Evolutionary conservation across 306 rosid species (phyloP).

Genomic region (Astragalus glycyphyllos): DNA sequence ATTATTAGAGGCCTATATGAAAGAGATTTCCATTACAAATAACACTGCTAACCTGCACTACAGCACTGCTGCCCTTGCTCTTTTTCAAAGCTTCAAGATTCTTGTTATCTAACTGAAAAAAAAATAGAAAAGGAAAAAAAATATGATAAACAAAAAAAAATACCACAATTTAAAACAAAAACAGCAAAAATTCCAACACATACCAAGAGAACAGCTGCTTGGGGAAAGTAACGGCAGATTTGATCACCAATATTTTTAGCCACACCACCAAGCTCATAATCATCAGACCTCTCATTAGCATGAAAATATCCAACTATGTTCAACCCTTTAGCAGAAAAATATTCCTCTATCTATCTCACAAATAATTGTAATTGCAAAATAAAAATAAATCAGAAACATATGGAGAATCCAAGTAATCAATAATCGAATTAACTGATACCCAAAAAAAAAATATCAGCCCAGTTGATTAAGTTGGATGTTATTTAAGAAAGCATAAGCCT

Average conservation of each 20-base stretch:
- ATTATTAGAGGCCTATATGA: not conserved
- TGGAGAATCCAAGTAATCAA: not conserved
- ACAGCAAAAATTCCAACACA: constrained; percentile 25
- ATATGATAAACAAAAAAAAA: not conserved
- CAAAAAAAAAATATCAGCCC: constrained; percentile 9
- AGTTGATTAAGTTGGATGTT: constrained; percentile 5
- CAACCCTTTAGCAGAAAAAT: constrained; percentile 71
- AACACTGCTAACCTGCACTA: constrained; percentile 71
- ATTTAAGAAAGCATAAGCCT: constrained; percentile 5
- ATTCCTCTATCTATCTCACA: constrained; percentile 77
- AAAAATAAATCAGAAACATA: not conserved
- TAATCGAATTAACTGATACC: not conserved
- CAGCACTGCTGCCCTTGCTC: constrained; percentile 70
- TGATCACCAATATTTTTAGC: constrained; percentile 93
- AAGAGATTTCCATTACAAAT: constrained; percentile 18
- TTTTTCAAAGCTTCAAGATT: constrained; percentile 78
- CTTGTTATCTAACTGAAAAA: constrained; percentile 79
- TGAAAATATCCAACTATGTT: constrained; percentile 88
- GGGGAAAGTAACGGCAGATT: constrained; percentile 82
- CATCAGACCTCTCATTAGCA: constrained; percentile 96
- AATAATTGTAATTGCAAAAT: constrained; percentile 14
- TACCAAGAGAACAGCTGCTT: constrained; percentile 90
- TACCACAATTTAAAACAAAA: constrained; percentile 5
- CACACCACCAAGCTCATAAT: constrained; percentile 71
- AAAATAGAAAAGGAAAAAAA: constrained; percentile 12